Evolutionary conservation across 306 rosid genomes (phyloP).

Genomic region (Fragaria ananassa): DNA sequence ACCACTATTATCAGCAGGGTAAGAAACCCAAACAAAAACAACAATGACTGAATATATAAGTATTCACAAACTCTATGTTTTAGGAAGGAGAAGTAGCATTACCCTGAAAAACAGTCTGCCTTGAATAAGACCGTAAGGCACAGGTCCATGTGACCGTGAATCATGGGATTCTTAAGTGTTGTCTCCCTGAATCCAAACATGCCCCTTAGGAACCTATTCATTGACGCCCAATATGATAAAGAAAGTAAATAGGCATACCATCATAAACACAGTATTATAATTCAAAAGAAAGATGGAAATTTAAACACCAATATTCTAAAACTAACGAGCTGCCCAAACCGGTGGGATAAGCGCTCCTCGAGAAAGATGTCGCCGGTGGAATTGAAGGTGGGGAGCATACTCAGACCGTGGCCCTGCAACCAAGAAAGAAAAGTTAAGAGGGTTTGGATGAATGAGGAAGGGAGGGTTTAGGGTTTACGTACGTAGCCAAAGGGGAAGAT

Average conservation of each 20-base stretch:
- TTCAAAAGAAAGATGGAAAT: not conserved
- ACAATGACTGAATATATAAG: not conserved
- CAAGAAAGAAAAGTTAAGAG: constrained; percentile 1
- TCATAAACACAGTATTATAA: constrained; percentile 8
- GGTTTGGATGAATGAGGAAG: not conserved
- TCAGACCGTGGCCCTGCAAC: constrained; percentile 64
- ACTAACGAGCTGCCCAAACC: constrained; percentile 30
- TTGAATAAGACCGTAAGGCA: constrained; percentile 78
- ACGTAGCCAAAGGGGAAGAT: constrained; percentile 58
- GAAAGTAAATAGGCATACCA: constrained; percentile 16
- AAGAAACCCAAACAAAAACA: not conserved
- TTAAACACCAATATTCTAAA: not conserved
- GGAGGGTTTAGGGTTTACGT: constrained; percentile 3
- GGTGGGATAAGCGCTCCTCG: constrained; percentile 56
- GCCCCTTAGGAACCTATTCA: constrained; percentile 88
- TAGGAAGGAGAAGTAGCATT: constrained; percentile 15
- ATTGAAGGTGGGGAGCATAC: constrained; percentile 87
- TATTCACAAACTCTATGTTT: not conserved
- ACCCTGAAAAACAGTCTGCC: constrained; percentile 81
- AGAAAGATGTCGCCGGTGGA: constrained; percentile 59
- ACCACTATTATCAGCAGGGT: not conserved
- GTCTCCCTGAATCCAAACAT: constrained; percentile 97
- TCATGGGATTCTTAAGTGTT: constrained; percentile 66
- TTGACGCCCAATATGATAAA: constrained; percentile 3
- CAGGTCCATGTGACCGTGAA: constrained; percentile 72